These are phyloP conservation scores for Hypsizygus ulmarius DNA, from an alignment of 1,284 basidiomycete genomes.

Conservation along the genomic window DNA sequence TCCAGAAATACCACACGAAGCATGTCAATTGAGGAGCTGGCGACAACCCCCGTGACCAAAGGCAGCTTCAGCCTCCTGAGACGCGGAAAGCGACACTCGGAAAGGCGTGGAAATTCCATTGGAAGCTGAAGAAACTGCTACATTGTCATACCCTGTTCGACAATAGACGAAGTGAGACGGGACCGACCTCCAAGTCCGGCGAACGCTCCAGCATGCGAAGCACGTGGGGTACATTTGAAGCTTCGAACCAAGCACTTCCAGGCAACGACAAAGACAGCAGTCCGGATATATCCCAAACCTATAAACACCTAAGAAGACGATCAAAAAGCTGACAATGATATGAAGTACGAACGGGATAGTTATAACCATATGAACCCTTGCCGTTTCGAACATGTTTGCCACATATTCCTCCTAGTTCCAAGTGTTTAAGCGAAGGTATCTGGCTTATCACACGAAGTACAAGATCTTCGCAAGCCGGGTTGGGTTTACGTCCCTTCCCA, in stretches of 20 bases:
- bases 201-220: slow-evolving; percentile 35
- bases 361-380: slow-evolving; percentile 20
- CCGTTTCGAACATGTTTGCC: slow-evolving; percentile 32
- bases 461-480: slow-evolving; percentile 33
- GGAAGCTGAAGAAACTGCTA: slow-evolving; percentile 40
- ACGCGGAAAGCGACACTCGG: slow-evolving; percentile 34
- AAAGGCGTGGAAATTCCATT: slow-evolving; percentile 37
- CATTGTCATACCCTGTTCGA: not conserved
- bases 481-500: slow-evolving; percentile 20
- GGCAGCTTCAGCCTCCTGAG: slow-evolving; percentile 28
- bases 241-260: slow-evolving; percentile 38
- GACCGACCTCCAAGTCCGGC: slow-evolving; percentile 36
- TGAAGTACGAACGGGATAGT: slow-evolving; percentile 35
- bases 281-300: slow-evolving; percentile 41
- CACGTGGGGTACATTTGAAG: slow-evolving; percentile 32
- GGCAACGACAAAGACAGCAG: slow-evolving; percentile 36
- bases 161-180: not conserved
- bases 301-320: not conserved
- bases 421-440: slow-evolving; percentile 29
- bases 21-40: slow-evolving; percentile 26
- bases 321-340: not conserved
- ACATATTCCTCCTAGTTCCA: slow-evolving; percentile 37
- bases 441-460: slow-evolving; percentile 29
- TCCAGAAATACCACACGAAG: slow-evolving; percentile 37
- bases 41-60: slow-evolving; percentile 15